Evolutionary conservation across 371 early-diverging fungal genomes (phyloP).

Genomic region (Rhizomucor miehei): DNA sequence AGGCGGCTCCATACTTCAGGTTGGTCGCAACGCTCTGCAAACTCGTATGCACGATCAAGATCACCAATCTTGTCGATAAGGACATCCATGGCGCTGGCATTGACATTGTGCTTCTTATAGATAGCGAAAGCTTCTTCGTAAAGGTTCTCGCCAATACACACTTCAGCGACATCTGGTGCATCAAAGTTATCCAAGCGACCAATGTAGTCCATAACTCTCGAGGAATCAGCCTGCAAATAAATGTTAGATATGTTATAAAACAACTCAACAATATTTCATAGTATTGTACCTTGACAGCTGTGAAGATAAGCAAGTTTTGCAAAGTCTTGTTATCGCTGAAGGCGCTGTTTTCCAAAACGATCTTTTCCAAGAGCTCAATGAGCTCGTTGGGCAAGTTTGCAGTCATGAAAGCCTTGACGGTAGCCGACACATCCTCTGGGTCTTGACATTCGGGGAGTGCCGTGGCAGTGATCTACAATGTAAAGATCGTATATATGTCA

Average conservation of each 20-base stretch:
- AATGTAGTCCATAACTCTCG: conserved; percentile 92
- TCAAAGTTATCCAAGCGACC: conserved; percentile 91
- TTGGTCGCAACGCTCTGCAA: conserved; percentile 87
- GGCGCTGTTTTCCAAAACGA: conserved; percentile 86
- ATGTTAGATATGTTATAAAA: too few species aligned
- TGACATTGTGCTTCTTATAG: conserved; percentile 90
- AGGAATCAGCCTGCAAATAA: conserved; percentile 63
- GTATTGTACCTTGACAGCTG: conserved; percentile 77
- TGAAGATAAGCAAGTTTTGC: conserved; percentile 95
- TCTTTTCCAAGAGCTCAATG: conserved; percentile 94
- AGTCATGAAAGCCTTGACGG: conserved; percentile 98
- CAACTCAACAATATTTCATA: neutral
- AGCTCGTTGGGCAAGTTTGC: conserved; percentile 94
- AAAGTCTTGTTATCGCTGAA: conserved; percentile 95
- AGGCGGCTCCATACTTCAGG: conserved; percentile 93
- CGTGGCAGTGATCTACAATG: conserved; percentile 60
- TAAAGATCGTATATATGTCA: neutral
- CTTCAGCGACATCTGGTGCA: conserved; percentile 92
- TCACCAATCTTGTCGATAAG: conserved; percentile 88
- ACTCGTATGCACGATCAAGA: conserved; percentile 94
- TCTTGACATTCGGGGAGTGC: conserved; percentile 92
- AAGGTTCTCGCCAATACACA: conserved; percentile 84
- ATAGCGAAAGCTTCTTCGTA: conserved; percentile 96
- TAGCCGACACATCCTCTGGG: conserved; percentile 94
- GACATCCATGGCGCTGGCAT: conserved; percentile 87